phyloP scores from a whole-genome alignment of 768 basidiomycete genomes.

The Lyophyllum semitale region DNA sequence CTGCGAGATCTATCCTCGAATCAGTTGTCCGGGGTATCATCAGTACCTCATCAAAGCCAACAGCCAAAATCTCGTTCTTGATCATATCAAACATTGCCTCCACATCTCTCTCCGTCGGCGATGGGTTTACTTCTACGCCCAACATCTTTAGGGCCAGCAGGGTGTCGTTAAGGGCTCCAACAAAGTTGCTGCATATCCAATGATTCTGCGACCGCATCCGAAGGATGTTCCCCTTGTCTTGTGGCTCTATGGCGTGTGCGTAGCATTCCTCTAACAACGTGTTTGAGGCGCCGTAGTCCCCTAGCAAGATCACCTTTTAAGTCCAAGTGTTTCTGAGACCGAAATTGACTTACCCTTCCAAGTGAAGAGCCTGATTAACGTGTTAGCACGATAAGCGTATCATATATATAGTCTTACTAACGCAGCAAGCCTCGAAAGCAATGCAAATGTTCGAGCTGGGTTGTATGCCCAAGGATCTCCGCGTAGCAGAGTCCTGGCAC shows the following conservation, averaged over 20 bases:
- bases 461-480: slow-evolving; percentile 56
- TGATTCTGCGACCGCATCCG: slow-evolving; percentile 65
- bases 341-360: slow-evolving; percentile 57
- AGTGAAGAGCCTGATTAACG: slow-evolving; percentile 48
- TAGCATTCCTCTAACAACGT: slow-evolving; percentile 56
- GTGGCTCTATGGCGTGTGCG: slow-evolving; percentile 44
- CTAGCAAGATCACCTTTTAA: slow-evolving; percentile 28
- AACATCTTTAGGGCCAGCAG: slow-evolving; percentile 59
- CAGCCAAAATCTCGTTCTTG: slow-evolving; percentile 68
- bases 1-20: slow-evolving; percentile 59
- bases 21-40: slow-evolving; percentile 64
- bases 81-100: slow-evolving; percentile 71
- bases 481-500: slow-evolving; percentile 55
- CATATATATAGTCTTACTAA: slow-evolving; percentile 32
- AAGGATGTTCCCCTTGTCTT: slow-evolving; percentile 57
- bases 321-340: background rate
- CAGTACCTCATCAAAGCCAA: slow-evolving; percentile 71
- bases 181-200: slow-evolving; percentile 59
- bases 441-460: slow-evolving; percentile 47
- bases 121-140: slow-evolving; percentile 59
- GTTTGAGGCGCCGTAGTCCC: slow-evolving; percentile 56
- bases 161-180: slow-evolving; percentile 58
- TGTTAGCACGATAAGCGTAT: background rate
- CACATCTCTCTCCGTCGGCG: slow-evolving; percentile 54
- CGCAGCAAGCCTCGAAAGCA: slow-evolving; percentile 64